Conservation (phyloP, 768 basidiomycete genomes). For the Dentipellis fragilis region DNA sequence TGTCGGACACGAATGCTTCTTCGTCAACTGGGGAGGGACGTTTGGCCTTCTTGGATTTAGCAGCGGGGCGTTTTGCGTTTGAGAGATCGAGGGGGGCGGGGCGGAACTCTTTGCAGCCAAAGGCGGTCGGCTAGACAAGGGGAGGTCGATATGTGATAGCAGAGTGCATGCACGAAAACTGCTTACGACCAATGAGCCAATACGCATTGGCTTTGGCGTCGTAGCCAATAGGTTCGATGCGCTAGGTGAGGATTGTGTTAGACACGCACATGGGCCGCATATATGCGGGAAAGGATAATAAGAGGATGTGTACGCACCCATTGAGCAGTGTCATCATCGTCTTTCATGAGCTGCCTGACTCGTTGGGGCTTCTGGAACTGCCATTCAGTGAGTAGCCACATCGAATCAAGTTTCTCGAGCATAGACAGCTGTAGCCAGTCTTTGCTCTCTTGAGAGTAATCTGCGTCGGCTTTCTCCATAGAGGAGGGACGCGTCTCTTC, state of each 20-base stretch:
- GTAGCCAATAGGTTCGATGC: slow-evolving; percentile 79
- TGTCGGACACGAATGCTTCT: slow-evolving; percentile 17
- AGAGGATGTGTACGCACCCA: slow-evolving; percentile 46
- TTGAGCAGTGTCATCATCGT: slow-evolving; percentile 63
- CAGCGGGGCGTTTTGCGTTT: slow-evolving; percentile 29
- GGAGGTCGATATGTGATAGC: not conserved
- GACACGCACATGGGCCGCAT: not conserved
- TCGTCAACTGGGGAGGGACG: slow-evolving; percentile 9
- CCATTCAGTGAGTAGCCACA: slow-evolving; percentile 74
- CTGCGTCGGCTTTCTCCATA: slow-evolving; percentile 4
- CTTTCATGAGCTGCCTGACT: slow-evolving; percentile 63
- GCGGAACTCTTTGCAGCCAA: slow-evolving; percentile 74
- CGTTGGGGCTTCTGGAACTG: slow-evolving; percentile 74
- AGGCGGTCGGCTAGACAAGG: slow-evolving; percentile 59
- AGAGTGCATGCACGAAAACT: not conserved
- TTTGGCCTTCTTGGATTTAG: slow-evolving; percentile 22
- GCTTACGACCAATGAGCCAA: slow-evolving; percentile 75
- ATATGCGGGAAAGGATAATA: not conserved
- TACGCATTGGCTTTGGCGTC: slow-evolving; percentile 73
- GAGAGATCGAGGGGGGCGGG: slow-evolving; percentile 30
- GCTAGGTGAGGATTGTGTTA: slow-evolving; percentile 30
- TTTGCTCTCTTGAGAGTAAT: slow-evolving; percentile 30
- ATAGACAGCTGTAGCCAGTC: slow-evolving; percentile 69
- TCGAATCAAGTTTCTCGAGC: slow-evolving; percentile 62
- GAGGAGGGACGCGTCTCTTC: slow-evolving; percentile 1